Base-by-base conservation (phyloP, 2,329 filamentous ascomycete species). In the Pseudogymnoascus sp. region DNA sequence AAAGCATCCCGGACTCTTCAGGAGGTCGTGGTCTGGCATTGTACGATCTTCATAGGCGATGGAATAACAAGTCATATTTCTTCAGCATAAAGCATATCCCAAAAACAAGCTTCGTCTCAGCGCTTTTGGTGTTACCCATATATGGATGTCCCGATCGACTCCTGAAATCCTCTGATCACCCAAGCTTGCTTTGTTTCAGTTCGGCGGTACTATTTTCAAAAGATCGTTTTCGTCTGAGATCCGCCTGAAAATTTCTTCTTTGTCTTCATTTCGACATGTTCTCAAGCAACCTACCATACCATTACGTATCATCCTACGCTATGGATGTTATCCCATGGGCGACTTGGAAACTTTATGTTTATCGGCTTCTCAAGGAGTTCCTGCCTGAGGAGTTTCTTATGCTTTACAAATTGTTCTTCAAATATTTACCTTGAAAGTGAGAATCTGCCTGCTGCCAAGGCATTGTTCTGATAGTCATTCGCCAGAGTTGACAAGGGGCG, bases 271-370 rank as follows among this genome's bases (percentile, higher is more conserved):
- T 67, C 69, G 72, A 71, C 70, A 73, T 72, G 65, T 74, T 72
- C 70, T 70, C 65, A 66, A 63, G 65, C 69, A 70, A 73, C 64
- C 67, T 73, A 74, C 68, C 71, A 63, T 68, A 72, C 69, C 68
- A 73, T 83, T 78, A 80, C 78, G 75, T 75, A 76, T 81, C 80
- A 84, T 84, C 80, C 81, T 84, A 84, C 78, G 74, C 78, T 77
- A 74, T 74, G 73, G 72, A 74, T 74, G 77, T 75, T 79, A 78
- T 76, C 76, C 78, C 77, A 77, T 72, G 77, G 77, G 80, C 77
- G 79, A 76, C 78, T 84, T 84, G 82, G 82, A 84, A 80, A 84
- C 77, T 80, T 82, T 75, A 84, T 83, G 79, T 74, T 84, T 84
- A 84, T 78, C 78, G 75, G 78, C 82, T 82, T 83, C 83, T 80